Evolutionary conservation across 306 rosid genomes (phyloP), one percentile per base, ranked within the genome.

Genomic region (Hippophae tibetana): DNA sequence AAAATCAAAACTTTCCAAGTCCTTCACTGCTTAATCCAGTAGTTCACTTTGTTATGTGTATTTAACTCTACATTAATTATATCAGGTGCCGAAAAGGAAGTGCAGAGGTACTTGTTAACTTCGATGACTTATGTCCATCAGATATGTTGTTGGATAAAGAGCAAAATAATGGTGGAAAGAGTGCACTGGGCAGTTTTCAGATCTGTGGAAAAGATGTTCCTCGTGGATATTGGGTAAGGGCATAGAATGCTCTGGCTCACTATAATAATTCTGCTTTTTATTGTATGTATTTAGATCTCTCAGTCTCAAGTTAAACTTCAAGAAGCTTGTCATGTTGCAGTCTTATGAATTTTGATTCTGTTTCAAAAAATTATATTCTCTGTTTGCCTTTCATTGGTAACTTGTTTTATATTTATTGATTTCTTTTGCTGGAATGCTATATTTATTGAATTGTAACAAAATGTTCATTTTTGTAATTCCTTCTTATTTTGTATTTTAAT

Each of bases 171-270:
- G 70, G 69, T 56, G 84, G 68, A 13, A 71, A 70, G 25, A 64
- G 60, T 58, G 63, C 75, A 42, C 54, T 68, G 64, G 69, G 9
- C 58, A 72, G 72, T 67, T 56, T 86, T 70, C 82, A 85, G 75
- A 82, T 92, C 67, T 92, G 99, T 56, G 95, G 99, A 72, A 85
- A 79, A 75, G 95, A 82, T 47, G 83, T 88, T 69, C 99, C 99
- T 74, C 96, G 90, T 38, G 99, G 99, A 63, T 92, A 92, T 72
- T 92, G 96, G 99, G 99, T 92, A 69, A 50, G 81, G 64, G 64
- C 66, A 69, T 46, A 47, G 13, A 47, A 26, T 41, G 70, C 42
- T 43, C 57, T 69, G 55, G 60, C 68, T 51, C 10, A 48, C 4
- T 42, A 1, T 46, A 13, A 8, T 27, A 47, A 47, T 58, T 18